Percentiles rank a stretch among this genome's conserved stretches.
These are phyloP conservation scores for Boletus huronensis DNA, from an alignment of 768 basidiomycete species.

Conservation along the genomic window DNA sequence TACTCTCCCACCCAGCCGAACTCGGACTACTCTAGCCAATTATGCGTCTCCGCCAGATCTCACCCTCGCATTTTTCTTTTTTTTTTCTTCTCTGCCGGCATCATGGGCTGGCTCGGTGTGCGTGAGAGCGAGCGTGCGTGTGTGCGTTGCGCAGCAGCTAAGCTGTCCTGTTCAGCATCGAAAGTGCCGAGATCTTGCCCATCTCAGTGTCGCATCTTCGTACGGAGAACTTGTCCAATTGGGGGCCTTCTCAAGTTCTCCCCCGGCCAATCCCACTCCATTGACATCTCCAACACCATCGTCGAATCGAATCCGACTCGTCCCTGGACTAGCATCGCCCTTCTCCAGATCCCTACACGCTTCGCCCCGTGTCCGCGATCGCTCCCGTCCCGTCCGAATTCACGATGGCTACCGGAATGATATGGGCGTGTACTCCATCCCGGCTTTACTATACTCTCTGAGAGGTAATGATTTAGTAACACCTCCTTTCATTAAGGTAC, in stretches of 20 bases:
- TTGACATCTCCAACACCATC: slow-evolving; percentile 33
- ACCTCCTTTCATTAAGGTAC: slow-evolving; percentile 36
- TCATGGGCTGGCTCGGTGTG: slow-evolving; percentile 13
- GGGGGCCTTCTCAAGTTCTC: slow-evolving; percentile 23
- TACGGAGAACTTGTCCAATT: slow-evolving; percentile 26
- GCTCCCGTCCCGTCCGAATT: slow-evolving; percentile 28
- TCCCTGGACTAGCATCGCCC: slow-evolving; percentile 24
- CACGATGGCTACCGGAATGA: slow-evolving; percentile 35
- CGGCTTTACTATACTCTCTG: slow-evolving; percentile 32
- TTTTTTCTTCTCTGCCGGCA: slow-evolving; percentile 23
- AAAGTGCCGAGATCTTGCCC: slow-evolving; percentile 22
- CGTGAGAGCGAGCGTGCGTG: slow-evolving; percentile 13
- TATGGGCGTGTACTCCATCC: slow-evolving; percentile 33
- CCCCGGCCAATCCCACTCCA: slow-evolving; percentile 29
- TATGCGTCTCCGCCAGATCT: slow-evolving; percentile 23
- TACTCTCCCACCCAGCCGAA: slow-evolving; percentile 31
- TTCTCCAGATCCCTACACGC: slow-evolving; percentile 27
- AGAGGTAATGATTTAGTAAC: slow-evolving; percentile 40
- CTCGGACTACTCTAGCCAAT: slow-evolving; percentile 25
- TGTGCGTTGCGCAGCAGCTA: slow-evolving; percentile 16
- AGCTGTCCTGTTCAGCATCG: slow-evolving; percentile 7
- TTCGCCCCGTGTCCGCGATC: slow-evolving; percentile 25
- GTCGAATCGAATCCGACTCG: slow-evolving; percentile 25
- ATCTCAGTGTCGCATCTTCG: slow-evolving; percentile 16
- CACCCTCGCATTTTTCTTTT: slow-evolving; percentile 10